Percentiles rank a stretch among this genome's conserved stretches.
Evolutionary conservation across 2,329 filamentous ascomycete genomes (phyloP).

Genomic region (Epichloe gansuensis): DNA sequence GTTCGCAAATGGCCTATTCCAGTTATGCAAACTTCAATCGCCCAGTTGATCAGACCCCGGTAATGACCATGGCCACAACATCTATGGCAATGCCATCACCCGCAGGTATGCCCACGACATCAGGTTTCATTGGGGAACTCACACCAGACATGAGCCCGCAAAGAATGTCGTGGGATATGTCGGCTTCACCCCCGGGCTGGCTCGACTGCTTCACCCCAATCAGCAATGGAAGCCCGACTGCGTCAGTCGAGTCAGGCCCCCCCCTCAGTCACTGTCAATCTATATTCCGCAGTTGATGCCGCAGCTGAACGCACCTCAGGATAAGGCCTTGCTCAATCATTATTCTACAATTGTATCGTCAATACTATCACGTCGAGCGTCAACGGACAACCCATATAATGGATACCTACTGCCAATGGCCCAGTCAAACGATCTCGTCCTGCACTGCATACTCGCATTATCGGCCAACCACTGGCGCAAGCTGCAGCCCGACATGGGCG

Average conservation of each 20-base stretch:
- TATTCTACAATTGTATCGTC: conserved; percentile 21
- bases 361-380: conserved; percentile 19
- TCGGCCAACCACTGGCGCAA: conserved; percentile 23
- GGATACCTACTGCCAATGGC: conserved; percentile 21
- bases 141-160: conserved; percentile 10
- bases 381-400: conserved; percentile 18
- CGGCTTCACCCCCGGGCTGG: conserved; percentile 12
- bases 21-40: conserved; percentile 4
- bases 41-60: conserved; percentile 1
- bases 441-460: conserved; percentile 21
- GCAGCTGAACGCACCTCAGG: conserved; percentile 16
- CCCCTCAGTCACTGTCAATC: conserved; percentile 12
- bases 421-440: conserved; percentile 19
- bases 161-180: conserved; percentile 12
- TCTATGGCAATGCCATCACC: conserved; percentile 4
- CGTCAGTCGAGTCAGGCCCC: conserved; percentile 10
- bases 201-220: conserved; percentile 13
- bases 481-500: conserved; percentile 18
- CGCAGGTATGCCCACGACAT: conserved; percentile 2
- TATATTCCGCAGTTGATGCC: conserved; percentile 19
- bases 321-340: conserved; percentile 22
- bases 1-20: not conserved
- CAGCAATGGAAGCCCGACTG: conserved; percentile 14
- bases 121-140: conserved; percentile 6
- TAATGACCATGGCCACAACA: conserved; percentile 4